Evolutionary conservation across 441 rosid genomes (phyloP), one percentile per base, ranked within the genome.

Genomic region (Corymbia calophylla): DNA sequence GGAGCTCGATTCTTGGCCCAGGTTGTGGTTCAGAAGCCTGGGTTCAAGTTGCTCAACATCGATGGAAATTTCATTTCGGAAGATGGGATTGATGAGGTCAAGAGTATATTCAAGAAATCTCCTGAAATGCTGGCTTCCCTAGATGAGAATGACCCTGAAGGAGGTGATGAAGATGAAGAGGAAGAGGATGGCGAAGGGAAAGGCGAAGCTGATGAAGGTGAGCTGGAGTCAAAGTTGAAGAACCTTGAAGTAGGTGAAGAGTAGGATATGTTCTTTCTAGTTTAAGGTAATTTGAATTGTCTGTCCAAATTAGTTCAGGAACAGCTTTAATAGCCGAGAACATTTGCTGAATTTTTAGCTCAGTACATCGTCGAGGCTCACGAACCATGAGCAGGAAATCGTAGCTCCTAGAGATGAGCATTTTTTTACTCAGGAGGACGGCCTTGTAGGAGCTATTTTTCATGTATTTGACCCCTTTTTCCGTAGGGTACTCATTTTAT

Each of bases 61-160:
- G 68, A 90, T 32, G 89, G 70, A 23, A 90, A 90, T 84, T 90
- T 81, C 53, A 87, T 90, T 35, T 90, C 91, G 0, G 89, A 90
- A 5, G 91, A 90, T 2, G 91, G 91, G 66, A 60, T 90, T 17
- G 91, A 90, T 82, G 91, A 90, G 21, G 84, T 90, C 47, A 81
- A 90, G 85, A 84, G 47, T 60, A 60, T 90, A 54, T 90, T 90
- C 84, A 90, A 90, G 91, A 90, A 87, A 87, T 90, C 64, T 19
- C 91, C 91, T 17, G 91, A 58, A 56, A 32, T 87, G 91, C 91
- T 90, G 81, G 91, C 87, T 29, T 51, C 89, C 58, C 64, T 90
- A 53, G 89, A 90, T 31, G 91, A 90, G 66, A 90, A 90, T 62
- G 91, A 90, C 82, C 89, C 91, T 14, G 91, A 90, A 10, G 91